Percentiles rank a stretch among this genome's conserved stretches.
These are phyloP conservation scores for Alternaria longipes DNA, from an alignment of 2,329 filamentous ascomycete species.

Conservation along the genomic window DNA sequence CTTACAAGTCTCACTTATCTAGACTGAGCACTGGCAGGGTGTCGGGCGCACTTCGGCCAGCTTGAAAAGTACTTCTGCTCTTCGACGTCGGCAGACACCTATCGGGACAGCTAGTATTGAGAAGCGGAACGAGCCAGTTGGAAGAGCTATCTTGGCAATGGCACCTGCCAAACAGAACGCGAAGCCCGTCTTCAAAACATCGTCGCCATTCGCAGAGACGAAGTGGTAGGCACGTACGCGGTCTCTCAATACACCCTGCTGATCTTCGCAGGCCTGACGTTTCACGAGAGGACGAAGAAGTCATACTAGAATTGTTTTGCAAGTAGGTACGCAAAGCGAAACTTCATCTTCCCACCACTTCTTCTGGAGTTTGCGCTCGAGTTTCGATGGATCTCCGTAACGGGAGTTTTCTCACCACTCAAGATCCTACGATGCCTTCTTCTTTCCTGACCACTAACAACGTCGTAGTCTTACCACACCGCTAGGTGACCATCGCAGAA, in stretches of 20 bases:
- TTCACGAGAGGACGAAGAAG: constrained; percentile 66
- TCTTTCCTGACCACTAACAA: background rate
- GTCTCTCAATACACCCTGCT: constrained; percentile 6
- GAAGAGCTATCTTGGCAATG: constrained; percentile 22
- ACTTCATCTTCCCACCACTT: background rate
- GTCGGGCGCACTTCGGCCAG: constrained; percentile 15
- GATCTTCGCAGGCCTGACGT: constrained; percentile 66
- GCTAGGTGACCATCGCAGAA: constrained; percentile 68
- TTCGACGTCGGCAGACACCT: background rate
- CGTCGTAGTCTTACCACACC: constrained; percentile 67
- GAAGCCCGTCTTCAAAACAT: constrained; percentile 70
- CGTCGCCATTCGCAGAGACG: constrained; percentile 69
- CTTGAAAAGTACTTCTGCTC: constrained; percentile 2
- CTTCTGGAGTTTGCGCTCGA: background rate
- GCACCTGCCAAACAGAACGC: constrained; percentile 37
- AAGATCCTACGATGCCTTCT: background rate
- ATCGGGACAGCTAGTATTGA: background rate
- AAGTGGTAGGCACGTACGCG: constrained; percentile 62
- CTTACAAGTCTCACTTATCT: constrained; percentile 9
- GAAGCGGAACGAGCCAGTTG: background rate
- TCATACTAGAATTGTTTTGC: constrained; percentile 73
- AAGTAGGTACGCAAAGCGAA: constrained; percentile 58
- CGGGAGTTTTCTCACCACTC: background rate
- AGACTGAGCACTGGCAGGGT: background rate
- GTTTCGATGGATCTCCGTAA: background rate